phyloP scores from a whole-genome alignment of 176 grass and related monocot genomes.

The Eleusine coracana region DNA sequence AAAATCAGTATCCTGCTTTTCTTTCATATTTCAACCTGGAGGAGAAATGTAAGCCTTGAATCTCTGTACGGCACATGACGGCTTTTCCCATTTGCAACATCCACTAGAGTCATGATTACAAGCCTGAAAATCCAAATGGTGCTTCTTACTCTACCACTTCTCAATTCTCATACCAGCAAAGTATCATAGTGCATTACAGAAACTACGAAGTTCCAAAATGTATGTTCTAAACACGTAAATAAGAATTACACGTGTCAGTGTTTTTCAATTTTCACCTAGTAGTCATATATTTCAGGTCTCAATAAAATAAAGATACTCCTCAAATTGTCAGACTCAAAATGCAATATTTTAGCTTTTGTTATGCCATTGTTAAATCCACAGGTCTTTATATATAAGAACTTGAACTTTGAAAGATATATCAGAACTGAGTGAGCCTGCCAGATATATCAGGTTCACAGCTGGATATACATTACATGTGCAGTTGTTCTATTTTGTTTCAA shows the following conservation, averaged over 20 bases:
- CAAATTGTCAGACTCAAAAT: not conserved
- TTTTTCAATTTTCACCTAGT: not conserved
- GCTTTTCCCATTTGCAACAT: constrained; percentile 89
- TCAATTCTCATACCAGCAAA: constrained; percentile 29
- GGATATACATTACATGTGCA: constrained; percentile 1
- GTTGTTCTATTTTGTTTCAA: constrained; percentile 21
- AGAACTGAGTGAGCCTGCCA: not conserved
- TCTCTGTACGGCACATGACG: constrained; percentile 96
- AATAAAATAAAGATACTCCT: not conserved
- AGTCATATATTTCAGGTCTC: not conserved
- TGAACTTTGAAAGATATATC: not conserved
- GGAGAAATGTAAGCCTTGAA: constrained; percentile 96
- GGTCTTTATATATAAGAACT: not conserved
- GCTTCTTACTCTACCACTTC: constrained; percentile 14
- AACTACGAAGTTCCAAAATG: constrained; percentile 3
- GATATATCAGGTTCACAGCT: constrained; percentile 25
- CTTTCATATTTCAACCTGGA: constrained; percentile 65
- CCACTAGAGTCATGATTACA: constrained; percentile 94
- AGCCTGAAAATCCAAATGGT: constrained; percentile 57
- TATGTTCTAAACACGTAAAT: not conserved
- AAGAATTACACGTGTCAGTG: not conserved
- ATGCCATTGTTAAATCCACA: not conserved
- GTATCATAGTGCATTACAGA: not conserved
- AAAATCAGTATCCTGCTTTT: not conserved
- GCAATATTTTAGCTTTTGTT: not conserved